Base-by-base conservation (phyloP, 2,329 filamentous ascomycete genomes). In the Colletotrichum sojae region DNA sequence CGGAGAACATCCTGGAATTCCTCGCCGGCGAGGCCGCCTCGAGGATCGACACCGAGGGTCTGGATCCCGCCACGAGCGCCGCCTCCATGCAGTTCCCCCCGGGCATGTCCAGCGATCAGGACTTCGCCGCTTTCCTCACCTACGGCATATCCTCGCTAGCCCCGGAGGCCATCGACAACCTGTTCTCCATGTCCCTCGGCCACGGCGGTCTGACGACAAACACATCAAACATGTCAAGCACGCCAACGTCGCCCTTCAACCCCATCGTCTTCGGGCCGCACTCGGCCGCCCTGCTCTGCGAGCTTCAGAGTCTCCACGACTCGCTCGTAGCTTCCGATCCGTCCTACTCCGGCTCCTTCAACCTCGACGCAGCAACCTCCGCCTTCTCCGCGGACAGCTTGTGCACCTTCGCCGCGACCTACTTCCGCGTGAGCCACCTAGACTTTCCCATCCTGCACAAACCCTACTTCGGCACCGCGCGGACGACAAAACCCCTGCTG, bases 391-490 rank as follows among this genome's bases (percentile, higher is more conserved):
- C 68, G 1, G n/a, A 65, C 6, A 74, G 72, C 63, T 59, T 73
- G 20, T 70, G 67, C 16, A 22, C 40, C 9, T 75, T 76, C 48
- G 63, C 73, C 3, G 51, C 69, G 1, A 67, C 69, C n/a, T 76
- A 73, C 67, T 78, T 75, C 66, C 73, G 72, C 9, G 63, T 73
- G 25, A 75, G 71, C 39, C 75, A 77, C 55, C 63, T 58, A 10
- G 74, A 77, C 66, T 73, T 77, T 12, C 76, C 76, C 22, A 58
- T 77, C 18, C 27, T 75, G 2, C 76, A 78, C 71, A 71, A 72
- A 6, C 71, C 76, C 6, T 70, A 67, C 10, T 78, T 77, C 49
- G 65, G 70, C 20, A 45, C 59, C 9, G 64, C 70, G 9, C 57
- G 63, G 2, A 71, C 73, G 4, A 63, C 64, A 1, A 58, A 59